Percentiles rank a stretch among this genome's conserved stretches.
Evolutionary conservation across 2,329 filamentous ascomycete genomes (phyloP).

Genomic region (Pseudocercospora macadamiae): DNA sequence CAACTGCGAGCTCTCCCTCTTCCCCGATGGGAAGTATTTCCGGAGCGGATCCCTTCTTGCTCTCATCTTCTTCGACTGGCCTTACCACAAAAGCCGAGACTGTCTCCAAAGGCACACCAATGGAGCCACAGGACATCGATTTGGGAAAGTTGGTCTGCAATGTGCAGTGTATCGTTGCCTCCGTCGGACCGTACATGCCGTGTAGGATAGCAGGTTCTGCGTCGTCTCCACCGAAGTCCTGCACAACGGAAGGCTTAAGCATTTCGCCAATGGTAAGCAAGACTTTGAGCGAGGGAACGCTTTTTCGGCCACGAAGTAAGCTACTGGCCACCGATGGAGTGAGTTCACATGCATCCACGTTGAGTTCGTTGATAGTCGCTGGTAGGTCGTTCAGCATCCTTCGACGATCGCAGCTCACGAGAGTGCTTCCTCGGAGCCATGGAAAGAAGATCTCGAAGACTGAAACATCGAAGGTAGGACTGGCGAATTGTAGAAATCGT

Average conservation of each 20-base stretch:
- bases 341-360: conserved; percentile 82
- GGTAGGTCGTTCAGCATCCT: conserved; percentile 77
- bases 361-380: conserved; percentile 63
- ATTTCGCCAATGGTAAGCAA: conserved; percentile 91
- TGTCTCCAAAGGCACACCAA: conserved; percentile 77
- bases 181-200: conserved; percentile 94
- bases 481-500: conserved; percentile 87
- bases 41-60: conserved; percentile 14
- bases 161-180: conserved; percentile 89
- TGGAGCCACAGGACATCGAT: conserved; percentile 64
- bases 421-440: conserved; percentile 70
- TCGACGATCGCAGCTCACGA: conserved; percentile 70
- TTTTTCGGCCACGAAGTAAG: conserved; percentile 67
- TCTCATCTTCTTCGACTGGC: conserved; percentile 3
- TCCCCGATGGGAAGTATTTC: conserved; percentile 66
- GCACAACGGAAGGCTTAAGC: conserved; percentile 75
- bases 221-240: conserved; percentile 71
- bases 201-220: conserved; percentile 68
- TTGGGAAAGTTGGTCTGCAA: conserved; percentile 66
- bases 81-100: conserved; percentile 74
- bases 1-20: conserved; percentile 78
- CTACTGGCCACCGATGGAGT: conserved; percentile 86
- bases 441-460: conserved; percentile 96
- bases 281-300: conserved; percentile 68
- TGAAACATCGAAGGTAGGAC: conserved; percentile 91